Conservation (phyloP, 345 rosid genomes). For the Eucalyptus albens region DNA sequence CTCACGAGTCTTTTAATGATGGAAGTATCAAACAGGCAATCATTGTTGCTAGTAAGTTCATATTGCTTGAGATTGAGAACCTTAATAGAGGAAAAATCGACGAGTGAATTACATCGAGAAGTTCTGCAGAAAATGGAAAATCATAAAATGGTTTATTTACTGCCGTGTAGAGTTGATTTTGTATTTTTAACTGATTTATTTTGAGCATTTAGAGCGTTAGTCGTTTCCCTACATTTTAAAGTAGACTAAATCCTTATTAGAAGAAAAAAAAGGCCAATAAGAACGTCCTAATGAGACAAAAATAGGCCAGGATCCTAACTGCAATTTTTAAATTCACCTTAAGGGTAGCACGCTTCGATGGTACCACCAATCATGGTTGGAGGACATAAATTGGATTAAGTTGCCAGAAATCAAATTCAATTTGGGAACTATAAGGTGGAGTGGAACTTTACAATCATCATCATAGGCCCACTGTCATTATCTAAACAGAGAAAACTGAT, state of each 20-base stretch:
- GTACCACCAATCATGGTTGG: neutral
- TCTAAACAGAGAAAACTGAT: neutral
- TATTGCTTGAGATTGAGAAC: neutral
- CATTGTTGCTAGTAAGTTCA: neutral
- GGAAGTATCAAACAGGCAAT: neutral
- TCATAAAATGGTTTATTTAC: neutral
- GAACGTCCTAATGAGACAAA: neutral
- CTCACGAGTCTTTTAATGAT: neutral
- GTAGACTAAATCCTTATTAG: neutral
- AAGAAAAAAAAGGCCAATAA: neutral
- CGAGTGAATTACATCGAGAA: neutral
- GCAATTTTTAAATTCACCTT: neutral
- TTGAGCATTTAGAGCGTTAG: neutral
- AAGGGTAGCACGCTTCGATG: neutral
- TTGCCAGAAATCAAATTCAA: neutral
- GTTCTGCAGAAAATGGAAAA: neutral
- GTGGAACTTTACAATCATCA: neutral
- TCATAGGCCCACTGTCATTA: neutral
- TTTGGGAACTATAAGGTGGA: neutral
- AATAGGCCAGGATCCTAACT: neutral
- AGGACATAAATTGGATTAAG: neutral
- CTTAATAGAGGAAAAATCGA: neutral
- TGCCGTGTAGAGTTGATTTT: neutral
- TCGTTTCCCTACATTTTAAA: neutral
- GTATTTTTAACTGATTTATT: neutral